phyloP scores from a whole-genome alignment of 148 eudicot genomes.

The Cornus controversa region DNA sequence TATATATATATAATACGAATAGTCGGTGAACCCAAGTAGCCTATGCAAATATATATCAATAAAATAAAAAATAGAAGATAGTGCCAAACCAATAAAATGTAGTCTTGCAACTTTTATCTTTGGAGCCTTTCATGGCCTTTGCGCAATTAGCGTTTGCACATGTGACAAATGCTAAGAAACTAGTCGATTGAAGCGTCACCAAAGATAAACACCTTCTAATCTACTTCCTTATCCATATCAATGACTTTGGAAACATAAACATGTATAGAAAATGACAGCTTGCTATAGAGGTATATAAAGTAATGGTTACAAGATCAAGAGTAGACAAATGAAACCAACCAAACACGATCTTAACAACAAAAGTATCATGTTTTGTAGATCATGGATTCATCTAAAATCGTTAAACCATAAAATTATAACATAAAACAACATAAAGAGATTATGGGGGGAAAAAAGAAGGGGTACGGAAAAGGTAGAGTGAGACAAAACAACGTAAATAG shows the following conservation, averaged over 20 bases:
- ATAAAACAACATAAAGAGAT: too few species aligned
- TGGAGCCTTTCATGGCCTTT: neutral
- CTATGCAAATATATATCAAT: neutral
- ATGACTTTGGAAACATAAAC: slow-evolving; percentile 22
- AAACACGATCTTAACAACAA: too few species aligned
- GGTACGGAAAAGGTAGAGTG: too few species aligned
- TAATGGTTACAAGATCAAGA: neutral
- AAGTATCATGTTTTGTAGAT: too few species aligned
- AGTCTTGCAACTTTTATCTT: too few species aligned
- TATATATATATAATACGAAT: neutral
- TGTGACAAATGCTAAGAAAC: slow-evolving; percentile 21
- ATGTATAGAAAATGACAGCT: neutral
- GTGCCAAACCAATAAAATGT: too few species aligned
- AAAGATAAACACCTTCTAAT: neutral
- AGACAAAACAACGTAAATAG: too few species aligned
- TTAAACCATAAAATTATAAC: too few species aligned
- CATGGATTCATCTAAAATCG: too few species aligned
- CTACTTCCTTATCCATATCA: slow-evolving; percentile 23
- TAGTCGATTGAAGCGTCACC: too few species aligned
- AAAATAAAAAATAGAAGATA: neutral
- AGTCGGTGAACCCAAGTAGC: slow-evolving; percentile 14
- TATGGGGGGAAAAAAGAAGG: too few species aligned
- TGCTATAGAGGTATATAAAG: neutral
- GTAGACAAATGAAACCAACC: too few species aligned
- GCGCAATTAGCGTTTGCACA: slow-evolving; percentile 11